Evolutionary conservation across 1,284 basidiomycete genomes (phyloP).

Genomic region (Papiliotrema laurentii): DNA sequence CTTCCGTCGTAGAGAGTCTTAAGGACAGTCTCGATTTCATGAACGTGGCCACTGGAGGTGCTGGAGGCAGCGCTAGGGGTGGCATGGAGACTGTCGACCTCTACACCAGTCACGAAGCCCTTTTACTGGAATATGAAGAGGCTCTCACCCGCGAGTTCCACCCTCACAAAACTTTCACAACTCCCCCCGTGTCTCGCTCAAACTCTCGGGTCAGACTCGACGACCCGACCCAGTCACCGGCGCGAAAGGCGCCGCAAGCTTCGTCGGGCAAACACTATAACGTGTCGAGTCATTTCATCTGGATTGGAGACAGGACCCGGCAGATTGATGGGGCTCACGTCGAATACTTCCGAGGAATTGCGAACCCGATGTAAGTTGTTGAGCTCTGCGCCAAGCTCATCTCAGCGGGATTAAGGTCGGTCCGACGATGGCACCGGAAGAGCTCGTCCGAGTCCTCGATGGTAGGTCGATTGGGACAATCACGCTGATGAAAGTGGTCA

Average conservation of each 20-base stretch:
- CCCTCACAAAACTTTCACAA: slow-evolving; percentile 29
- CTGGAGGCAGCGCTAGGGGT: slow-evolving; percentile 55
- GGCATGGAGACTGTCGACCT: slow-evolving; percentile 88
- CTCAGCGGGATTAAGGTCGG: slow-evolving; percentile 83
- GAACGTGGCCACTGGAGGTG: slow-evolving; percentile 62
- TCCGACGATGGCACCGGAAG: slow-evolving; percentile 73
- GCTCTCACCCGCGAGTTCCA: slow-evolving; percentile 66
- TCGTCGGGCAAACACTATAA: slow-evolving; percentile 37
- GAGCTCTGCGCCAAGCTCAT: slow-evolving; percentile 7
- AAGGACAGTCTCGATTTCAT: slow-evolving; percentile 92
- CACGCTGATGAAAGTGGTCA: slow-evolving; percentile 59
- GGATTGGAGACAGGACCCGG: slow-evolving; percentile 96
- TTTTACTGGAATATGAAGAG: slow-evolving; percentile 90
- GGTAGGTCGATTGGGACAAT: slow-evolving; percentile 53
- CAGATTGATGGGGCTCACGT: slow-evolving; percentile 90
- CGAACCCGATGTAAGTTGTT: slow-evolving; percentile 70
- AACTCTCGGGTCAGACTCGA: slow-evolving; percentile 13
- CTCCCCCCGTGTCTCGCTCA: slow-evolving; percentile 26
- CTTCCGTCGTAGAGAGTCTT: slow-evolving; percentile 74
- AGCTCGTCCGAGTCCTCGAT: slow-evolving; percentile 74
- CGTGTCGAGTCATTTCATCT: slow-evolving; percentile 81
- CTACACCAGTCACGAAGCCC: slow-evolving; percentile 90
- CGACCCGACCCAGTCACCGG: slow-evolving; percentile 24
- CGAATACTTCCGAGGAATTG: slow-evolving; percentile 90
- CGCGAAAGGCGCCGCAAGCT: slow-evolving; percentile 10